Conservation (phyloP, 345 rosid species). For the Rubroshorea leprosula region DNA sequence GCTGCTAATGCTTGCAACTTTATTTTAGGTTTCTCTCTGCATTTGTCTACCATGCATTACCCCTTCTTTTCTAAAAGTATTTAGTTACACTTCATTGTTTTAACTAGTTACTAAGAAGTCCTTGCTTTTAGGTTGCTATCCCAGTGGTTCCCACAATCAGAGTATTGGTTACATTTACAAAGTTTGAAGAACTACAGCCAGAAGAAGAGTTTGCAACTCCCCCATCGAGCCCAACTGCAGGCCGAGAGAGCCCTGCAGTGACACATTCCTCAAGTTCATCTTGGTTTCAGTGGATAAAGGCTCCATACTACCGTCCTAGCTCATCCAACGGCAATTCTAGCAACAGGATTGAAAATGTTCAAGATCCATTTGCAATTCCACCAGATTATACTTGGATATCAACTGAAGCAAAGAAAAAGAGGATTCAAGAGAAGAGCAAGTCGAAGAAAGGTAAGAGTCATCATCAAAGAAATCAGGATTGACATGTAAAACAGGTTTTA, state of each 20-base stretch:
- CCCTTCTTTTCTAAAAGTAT: too few relatives aligned
- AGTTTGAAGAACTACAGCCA: constrained; percentile 84
- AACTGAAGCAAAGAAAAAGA: constrained; percentile 81
- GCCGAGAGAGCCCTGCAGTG: constrained; percentile 57
- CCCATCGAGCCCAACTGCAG: constrained; percentile 78
- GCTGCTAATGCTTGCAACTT: too few relatives aligned
- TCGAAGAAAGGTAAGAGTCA: constrained; percentile 56
- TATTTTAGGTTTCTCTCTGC: too few relatives aligned
- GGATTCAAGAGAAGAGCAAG: constrained; percentile 84
- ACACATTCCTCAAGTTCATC: constrained; percentile 50
- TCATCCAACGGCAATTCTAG: constrained; percentile 39
- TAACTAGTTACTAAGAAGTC: too few relatives aligned
- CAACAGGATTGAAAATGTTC: constrained; percentile 49
- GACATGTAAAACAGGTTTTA: constrained; percentile 24
- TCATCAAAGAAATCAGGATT: constrained; percentile 27
- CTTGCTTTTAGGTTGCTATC: constrained; percentile 92
- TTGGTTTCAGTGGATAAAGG: constrained; percentile 94
- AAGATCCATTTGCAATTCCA: constrained; percentile 81
- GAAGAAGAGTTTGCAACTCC: constrained; percentile 84
- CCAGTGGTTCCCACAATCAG: constrained; percentile 94
- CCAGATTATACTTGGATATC: constrained; percentile 76
- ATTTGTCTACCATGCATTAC: too few relatives aligned
- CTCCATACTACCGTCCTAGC: constrained; percentile 56
- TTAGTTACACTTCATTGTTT: too few relatives aligned
- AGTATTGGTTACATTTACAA: constrained; percentile 82